Conservation (phyloP, 2,329 filamentous ascomycete genomes). For the Mycosphaerella arachidis region DNA sequence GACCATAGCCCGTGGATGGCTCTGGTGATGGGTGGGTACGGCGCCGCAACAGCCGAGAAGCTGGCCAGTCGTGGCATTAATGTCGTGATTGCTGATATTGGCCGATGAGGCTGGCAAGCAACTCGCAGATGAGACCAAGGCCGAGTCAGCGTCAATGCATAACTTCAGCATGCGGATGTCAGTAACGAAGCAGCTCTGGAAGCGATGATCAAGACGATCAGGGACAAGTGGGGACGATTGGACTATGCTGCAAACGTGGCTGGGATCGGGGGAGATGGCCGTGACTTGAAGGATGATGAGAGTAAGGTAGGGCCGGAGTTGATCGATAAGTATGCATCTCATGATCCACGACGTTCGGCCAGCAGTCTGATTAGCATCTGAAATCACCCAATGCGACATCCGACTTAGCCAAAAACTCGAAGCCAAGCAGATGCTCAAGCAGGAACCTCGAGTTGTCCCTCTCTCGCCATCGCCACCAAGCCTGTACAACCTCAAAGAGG, state of each 20-base stretch:
- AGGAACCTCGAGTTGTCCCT: neutral
- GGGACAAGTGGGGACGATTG: constrained; percentile 2
- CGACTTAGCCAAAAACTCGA: constrained; percentile 4
- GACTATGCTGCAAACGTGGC: constrained; percentile 7
- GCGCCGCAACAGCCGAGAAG: constrained; percentile 53
- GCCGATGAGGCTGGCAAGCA: constrained; percentile 40
- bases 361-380: neutral
- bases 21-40: constrained; percentile 60
- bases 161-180: neutral
- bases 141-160: constrained; percentile 1
- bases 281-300: constrained; percentile 6
- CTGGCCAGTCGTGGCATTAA: constrained; percentile 55
- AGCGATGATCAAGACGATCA: constrained; percentile 1
- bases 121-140: constrained; percentile 36
- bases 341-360: constrained; percentile 34
- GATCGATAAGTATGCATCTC: constrained; percentile 35
- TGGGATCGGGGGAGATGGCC: constrained; percentile 2
- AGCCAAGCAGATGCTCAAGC: constrained; percentile 4
- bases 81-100: constrained; percentile 59
- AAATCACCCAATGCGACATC: constrained; percentile 5
- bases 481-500: constrained; percentile 49
- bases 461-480: constrained; percentile 46
- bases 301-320: neutral
- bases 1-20: constrained; percentile 41
- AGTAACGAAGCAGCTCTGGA: constrained; percentile 1